phyloP scores from a whole-genome alignment of 2,329 filamentous ascomycete species.

The Endothia cerciana region DNA sequence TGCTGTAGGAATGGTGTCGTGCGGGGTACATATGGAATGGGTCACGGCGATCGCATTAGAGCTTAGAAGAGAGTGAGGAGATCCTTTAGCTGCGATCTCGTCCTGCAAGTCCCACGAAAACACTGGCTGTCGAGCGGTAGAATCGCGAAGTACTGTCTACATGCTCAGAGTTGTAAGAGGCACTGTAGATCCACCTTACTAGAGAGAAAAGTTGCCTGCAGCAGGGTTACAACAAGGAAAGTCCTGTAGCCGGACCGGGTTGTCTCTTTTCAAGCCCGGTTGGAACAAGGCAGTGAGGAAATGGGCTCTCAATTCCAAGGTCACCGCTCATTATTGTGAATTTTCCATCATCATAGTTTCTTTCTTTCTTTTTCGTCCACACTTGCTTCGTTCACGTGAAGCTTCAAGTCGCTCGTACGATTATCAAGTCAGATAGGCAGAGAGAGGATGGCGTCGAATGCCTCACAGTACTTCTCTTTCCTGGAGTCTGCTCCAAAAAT shows the following conservation, averaged over 20 bases:
- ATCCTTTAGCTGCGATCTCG: not conserved
- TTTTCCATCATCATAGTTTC: not conserved
- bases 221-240: not conserved
- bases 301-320: not conserved
- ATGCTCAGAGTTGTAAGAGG: slow-evolving; percentile 1
- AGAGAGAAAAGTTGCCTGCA: not conserved
- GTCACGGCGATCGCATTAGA: not conserved
- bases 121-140: not conserved
- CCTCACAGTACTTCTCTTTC: not conserved
- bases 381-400: not conserved
- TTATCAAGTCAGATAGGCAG: not conserved
- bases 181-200: not conserved
- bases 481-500: not conserved
- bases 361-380: not conserved
- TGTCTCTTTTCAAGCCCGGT: not conserved
- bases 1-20: not conserved
- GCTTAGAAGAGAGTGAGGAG: not conserved
- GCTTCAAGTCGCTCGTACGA: not conserved
- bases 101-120: not conserved
- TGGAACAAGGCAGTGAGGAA: not conserved
- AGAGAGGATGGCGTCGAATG: not conserved
- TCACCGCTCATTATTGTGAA: not conserved
- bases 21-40: not conserved
- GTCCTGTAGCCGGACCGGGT: not conserved
- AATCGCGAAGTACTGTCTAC: not conserved